Percentiles rank a stretch among this genome's conserved stretches.
Evolutionary conservation across 1,284 basidiomycete genomes (phyloP).

Genomic region (Phylloporus sp.): DNA sequence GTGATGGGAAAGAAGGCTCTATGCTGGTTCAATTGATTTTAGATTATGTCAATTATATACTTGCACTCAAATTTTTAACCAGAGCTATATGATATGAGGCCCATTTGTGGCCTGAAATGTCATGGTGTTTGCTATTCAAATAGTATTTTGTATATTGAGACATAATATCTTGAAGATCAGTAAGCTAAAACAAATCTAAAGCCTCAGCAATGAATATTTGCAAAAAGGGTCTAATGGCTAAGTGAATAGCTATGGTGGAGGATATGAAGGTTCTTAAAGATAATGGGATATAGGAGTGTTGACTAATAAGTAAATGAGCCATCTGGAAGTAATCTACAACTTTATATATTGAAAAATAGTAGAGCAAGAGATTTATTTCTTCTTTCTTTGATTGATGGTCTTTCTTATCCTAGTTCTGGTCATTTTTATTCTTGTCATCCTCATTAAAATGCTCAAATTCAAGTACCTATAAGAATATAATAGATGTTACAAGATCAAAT

Average conservation of each 20-base stretch:
- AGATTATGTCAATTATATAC: neutral
- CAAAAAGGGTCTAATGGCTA: neutral
- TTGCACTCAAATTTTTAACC: neutral
- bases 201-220: neutral
- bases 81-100: neutral
- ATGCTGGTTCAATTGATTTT: neutral
- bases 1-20: neutral
- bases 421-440: neutral
- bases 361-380: neutral
- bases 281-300: neutral
- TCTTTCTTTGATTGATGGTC: neutral
- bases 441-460: neutral
- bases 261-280: neutral
- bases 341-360: neutral
- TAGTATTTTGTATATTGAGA: neutral
- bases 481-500: too few species aligned
- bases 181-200: neutral
- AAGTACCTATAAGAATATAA: neutral
- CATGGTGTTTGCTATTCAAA: neutral
- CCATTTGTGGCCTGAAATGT: neutral
- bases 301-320: neutral
- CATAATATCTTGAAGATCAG: neutral
- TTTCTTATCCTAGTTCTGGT: neutral
- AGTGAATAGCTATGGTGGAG: neutral
- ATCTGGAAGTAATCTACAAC: neutral